phyloP scores from a whole-genome alignment of 1,139 yeast species.

The Pichia sp. region DNA sequence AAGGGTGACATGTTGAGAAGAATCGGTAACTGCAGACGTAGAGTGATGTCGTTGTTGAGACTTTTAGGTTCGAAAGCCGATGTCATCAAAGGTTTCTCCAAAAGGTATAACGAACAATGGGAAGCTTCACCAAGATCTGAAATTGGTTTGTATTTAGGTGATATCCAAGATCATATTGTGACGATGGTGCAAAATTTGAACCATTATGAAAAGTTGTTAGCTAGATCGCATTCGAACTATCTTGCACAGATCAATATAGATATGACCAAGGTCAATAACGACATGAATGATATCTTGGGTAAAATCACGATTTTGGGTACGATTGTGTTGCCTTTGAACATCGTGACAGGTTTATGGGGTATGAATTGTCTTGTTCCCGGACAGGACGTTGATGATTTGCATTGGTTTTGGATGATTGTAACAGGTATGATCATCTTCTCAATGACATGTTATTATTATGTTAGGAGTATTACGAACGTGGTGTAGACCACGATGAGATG shows the following conservation, averaged over 20 bases:
- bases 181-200: conserved; percentile 95
- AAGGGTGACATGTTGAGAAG: conserved; percentile 94
- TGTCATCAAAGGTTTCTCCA: conserved; percentile 92
- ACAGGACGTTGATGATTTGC: conserved; percentile 63
- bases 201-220: conserved; percentile 90
- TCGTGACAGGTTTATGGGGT: conserved; percentile 97
- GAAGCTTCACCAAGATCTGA: conserved; percentile 72
- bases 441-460: conserved; percentile 42
- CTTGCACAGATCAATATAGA: conserved; percentile 96
- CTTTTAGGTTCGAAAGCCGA: conserved; percentile 92
- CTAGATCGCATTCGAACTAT: conserved; percentile 92
- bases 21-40: conserved; percentile 91
- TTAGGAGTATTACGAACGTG: conserved; percentile 37
- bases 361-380: conserved; percentile 98
- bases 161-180: conserved; percentile 91
- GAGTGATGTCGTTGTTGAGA: conserved; percentile 88
- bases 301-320: conserved; percentile 94
- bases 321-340: conserved; percentile 89
- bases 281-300: conserved; percentile 93
- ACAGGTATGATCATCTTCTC: conserved; percentile 44
- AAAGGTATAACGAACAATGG: conserved; percentile 83
- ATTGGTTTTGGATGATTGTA: conserved; percentile 71
- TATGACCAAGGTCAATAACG: conserved; percentile 97
- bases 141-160: conserved; percentile 88
- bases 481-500: conserved; percentile 1